Percentiles rank a stretch among this genome's conserved stretches.
phyloP scores from a whole-genome alignment of 352 stramenopile genomes.

The Globisporangium lucens region DNA sequence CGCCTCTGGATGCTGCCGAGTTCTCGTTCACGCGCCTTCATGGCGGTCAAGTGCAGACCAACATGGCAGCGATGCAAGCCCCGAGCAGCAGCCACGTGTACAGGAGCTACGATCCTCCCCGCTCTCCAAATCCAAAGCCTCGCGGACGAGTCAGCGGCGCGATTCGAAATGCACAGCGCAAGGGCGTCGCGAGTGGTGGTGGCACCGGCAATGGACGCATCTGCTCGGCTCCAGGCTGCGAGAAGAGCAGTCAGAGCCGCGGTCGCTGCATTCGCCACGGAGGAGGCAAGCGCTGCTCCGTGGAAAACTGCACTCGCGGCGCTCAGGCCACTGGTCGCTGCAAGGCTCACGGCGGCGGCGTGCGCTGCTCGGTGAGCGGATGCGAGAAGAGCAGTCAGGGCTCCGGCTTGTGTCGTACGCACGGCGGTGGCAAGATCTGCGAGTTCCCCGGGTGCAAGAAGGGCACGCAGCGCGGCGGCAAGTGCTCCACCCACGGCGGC shows the following conservation, averaged over 20 bases:
- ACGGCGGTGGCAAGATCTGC: conserved; percentile 55
- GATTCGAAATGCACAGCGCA: neutral
- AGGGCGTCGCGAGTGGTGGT: neutral
- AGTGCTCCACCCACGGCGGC: conserved; percentile 50
- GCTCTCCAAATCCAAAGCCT: neutral
- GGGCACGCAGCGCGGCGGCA: conserved; percentile 42
- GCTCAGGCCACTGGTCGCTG: conserved; percentile 43
- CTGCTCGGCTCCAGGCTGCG: conserved; percentile 28
- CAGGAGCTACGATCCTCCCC: neutral
- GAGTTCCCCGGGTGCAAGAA: conserved; percentile 45
- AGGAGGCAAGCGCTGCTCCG: conserved; percentile 67
- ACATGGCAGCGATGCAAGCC: neutral
- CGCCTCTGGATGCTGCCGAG: conserved; percentile 5
- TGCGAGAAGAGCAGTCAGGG: conserved; percentile 43
- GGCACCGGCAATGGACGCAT: conserved; percentile 10
- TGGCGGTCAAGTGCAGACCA: neutral
- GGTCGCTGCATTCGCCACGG: conserved; percentile 76
- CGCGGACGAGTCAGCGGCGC: neutral
- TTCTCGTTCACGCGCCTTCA: neutral
- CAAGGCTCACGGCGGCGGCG: conserved; percentile 45
- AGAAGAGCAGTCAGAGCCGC: conserved; percentile 33
- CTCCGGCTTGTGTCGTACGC: conserved; percentile 42
- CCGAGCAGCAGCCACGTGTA: neutral
- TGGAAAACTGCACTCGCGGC: conserved; percentile 38
- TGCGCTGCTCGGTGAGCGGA: conserved; percentile 38